A percentile compares a stretch with the other conserved stretches of the same genome.
phyloP scores from a whole-genome alignment of 768 basidiomycete species.

The Phylloporus rhodoxanthus region DNA sequence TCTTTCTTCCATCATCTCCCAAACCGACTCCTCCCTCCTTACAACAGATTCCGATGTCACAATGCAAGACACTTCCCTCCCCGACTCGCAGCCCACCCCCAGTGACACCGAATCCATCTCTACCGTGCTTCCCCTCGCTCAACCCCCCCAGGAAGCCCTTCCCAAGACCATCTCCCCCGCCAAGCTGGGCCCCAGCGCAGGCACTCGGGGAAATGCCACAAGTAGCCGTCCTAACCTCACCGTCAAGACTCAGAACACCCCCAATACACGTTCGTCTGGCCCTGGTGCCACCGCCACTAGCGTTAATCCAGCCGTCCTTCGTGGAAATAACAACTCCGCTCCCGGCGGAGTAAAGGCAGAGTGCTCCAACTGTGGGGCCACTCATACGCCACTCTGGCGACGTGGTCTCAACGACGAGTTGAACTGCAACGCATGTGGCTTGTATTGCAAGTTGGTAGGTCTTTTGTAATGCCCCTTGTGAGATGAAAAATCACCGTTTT shows the following conservation, averaged over 20 bases:
- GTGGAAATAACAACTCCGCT: constrained; percentile 33
- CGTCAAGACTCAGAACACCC: constrained; percentile 46
- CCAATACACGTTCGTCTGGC: constrained; percentile 48
- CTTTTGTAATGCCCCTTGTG: not conserved
- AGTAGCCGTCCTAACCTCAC: constrained; percentile 53
- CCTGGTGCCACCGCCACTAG: constrained; percentile 63
- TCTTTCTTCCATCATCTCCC: not conserved
- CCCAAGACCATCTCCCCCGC: constrained; percentile 55
- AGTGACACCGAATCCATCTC: constrained; percentile 4
- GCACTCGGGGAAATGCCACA: constrained; percentile 42
- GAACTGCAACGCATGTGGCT: constrained; percentile 84
- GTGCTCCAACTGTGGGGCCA: constrained; percentile 84
- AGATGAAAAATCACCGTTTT: not conserved
- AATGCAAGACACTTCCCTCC: constrained; percentile 25
- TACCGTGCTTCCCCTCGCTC: constrained; percentile 32
- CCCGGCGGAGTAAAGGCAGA: constrained; percentile 69
- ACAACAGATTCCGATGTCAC: constrained; percentile 17
- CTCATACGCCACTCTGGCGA: constrained; percentile 83
- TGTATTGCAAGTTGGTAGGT: constrained; percentile 81
- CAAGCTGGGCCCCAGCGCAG: constrained; percentile 51
- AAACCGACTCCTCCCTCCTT: constrained; percentile 5
- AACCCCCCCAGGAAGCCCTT: constrained; percentile 35
- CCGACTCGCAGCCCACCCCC: constrained; percentile 8
- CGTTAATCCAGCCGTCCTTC: constrained; percentile 41
- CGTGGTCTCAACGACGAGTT: constrained; percentile 82